phyloP scores from a whole-genome alignment of 2,329 filamentous ascomycete genomes.

The Bipolaris gigantea region DNA sequence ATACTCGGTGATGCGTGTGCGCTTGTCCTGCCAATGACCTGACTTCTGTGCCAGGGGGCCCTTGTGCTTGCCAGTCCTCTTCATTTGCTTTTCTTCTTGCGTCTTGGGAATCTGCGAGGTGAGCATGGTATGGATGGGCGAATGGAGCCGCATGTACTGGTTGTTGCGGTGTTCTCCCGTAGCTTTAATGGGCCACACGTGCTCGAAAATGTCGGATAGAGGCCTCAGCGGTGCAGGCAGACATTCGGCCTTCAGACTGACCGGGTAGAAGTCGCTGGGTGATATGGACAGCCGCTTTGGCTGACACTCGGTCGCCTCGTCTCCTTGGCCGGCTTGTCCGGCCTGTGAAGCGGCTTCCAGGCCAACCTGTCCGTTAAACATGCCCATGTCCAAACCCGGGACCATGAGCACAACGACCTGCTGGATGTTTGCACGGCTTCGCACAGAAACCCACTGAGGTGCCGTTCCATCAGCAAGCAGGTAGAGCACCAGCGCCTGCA shows the following conservation, averaged over 20 bases:
- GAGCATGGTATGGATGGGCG: constrained; percentile 82
- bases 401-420: constrained; percentile 92
- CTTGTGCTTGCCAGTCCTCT: constrained; percentile 42
- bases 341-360: constrained; percentile 16
- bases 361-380: constrained; percentile 68
- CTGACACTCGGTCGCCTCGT: constrained; percentile 16
- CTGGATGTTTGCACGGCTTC: constrained; percentile 57
- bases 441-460: constrained; percentile 66
- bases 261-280: constrained; percentile 55
- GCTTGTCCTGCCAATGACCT: constrained; percentile 70
- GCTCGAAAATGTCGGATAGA: constrained; percentile 79
- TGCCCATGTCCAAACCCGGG: constrained; percentile 83
- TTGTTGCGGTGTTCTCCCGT: constrained; percentile 75
- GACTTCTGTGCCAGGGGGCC: constrained; percentile 64
- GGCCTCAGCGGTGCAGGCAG: constrained; percentile 55
- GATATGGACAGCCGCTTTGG: constrained; percentile 41
- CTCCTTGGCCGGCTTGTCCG: constrained; percentile 2
- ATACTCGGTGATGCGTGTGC: constrained; percentile 81
- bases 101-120: constrained; percentile 70
- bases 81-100: constrained; percentile 67
- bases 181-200: constrained; percentile 86
- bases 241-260: constrained; percentile 45
- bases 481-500: constrained; percentile 62
- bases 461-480: constrained; percentile 61
- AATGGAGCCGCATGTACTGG: constrained; percentile 73